Evolutionary conservation across 208 protist species (phyloP).

Genomic region (Leishmania gerbilli): DNA sequence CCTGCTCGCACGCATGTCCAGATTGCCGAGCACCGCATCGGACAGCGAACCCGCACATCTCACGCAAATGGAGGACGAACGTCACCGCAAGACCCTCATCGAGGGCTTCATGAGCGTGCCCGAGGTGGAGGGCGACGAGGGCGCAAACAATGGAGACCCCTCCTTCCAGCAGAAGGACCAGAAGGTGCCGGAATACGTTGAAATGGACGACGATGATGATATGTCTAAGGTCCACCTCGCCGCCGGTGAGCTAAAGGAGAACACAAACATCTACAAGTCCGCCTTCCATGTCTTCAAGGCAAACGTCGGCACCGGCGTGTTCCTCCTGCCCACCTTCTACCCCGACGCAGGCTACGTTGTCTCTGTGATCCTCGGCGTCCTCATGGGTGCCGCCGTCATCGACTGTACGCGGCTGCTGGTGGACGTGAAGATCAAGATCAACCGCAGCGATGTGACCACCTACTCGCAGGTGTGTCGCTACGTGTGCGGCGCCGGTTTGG

Average conservation of each 20-base stretch:
- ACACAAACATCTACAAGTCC: slow-evolving; percentile 70
- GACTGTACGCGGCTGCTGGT: slow-evolving; percentile 78
- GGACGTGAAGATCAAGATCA: slow-evolving; percentile 61
- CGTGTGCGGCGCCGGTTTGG: slow-evolving; percentile 51
- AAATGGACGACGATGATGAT: slow-evolving; percentile 37
- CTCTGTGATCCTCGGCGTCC: slow-evolving; percentile 39
- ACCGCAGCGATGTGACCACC: slow-evolving; percentile 56
- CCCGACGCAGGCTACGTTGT: slow-evolving; percentile 69
- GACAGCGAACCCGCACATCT: neutral
- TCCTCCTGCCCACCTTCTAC: slow-evolving; percentile 82
- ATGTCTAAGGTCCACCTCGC: neutral
- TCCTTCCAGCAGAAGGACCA: slow-evolving; percentile 19
- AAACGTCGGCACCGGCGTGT: slow-evolving; percentile 86
- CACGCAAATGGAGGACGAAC: slow-evolving; percentile 21
- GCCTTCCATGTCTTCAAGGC: slow-evolving; percentile 90
- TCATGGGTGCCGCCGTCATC: slow-evolving; percentile 62
- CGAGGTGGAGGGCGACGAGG: slow-evolving; percentile 20
- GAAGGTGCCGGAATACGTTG: slow-evolving; percentile 34
- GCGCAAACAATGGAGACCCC: neutral
- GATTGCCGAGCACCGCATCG: neutral
- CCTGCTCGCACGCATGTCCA: neutral
- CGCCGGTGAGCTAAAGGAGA: slow-evolving; percentile 49
- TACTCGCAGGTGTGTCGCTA: slow-evolving; percentile 73
- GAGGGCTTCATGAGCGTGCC: slow-evolving; percentile 49
- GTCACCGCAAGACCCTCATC: slow-evolving; percentile 32